A percentile compares a stretch with the other conserved stretches of the same genome.
Conservation (phyloP, 2,329 filamentous ascomycete species). For the Fusarium sp. region DNA sequence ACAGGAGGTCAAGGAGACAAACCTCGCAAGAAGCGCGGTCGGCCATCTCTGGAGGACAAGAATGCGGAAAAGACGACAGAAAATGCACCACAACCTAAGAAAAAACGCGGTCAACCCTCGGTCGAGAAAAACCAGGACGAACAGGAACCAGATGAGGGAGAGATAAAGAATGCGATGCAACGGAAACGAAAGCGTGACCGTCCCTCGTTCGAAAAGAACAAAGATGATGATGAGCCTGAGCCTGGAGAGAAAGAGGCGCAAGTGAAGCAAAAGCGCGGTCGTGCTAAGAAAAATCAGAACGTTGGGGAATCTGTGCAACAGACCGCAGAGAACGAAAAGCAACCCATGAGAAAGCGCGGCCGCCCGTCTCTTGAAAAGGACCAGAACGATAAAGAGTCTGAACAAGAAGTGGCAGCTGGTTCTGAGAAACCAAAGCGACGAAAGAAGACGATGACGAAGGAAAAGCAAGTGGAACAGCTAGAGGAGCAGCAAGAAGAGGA, state of each 20-base stretch:
- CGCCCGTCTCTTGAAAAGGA: not conserved
- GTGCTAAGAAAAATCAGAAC: slow-evolving; percentile 41
- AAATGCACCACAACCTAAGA: slow-evolving; percentile 48
- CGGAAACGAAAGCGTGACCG: slow-evolving; percentile 55
- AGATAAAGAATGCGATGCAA: slow-evolving; percentile 35
- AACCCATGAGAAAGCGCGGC: not conserved
- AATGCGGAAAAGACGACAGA: slow-evolving; percentile 22
- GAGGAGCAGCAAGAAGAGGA: slow-evolving; percentile 29
- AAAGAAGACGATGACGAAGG: slow-evolving; percentile 26
- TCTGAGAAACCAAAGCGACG: slow-evolving; percentile 33
- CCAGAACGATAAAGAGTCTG: not conserved
- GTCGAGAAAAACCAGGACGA: slow-evolving; percentile 30
- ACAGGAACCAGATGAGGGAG: slow-evolving; percentile 6
- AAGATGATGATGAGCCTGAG: slow-evolving; percentile 5
- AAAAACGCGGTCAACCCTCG: slow-evolving; percentile 54
- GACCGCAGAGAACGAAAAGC: slow-evolving; percentile 1
- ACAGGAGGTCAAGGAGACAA: slow-evolving; percentile 24
- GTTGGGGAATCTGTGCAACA: slow-evolving; percentile 9
- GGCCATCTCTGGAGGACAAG: slow-evolving; percentile 42
- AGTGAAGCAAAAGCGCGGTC: slow-evolving; percentile 55
- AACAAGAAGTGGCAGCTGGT: slow-evolving; percentile 2
- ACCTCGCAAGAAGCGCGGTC: slow-evolving; percentile 47
- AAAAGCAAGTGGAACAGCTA: slow-evolving; percentile 10
- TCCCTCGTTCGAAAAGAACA: slow-evolving; percentile 45
- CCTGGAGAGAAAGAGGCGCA: slow-evolving; percentile 36